A percentile compares a stretch with the other conserved stretches of the same genome.
These are phyloP conservation scores for Trichoderma arundinaceum DNA, from an alignment of 2,329 filamentous ascomycete species.

Conservation along the genomic window DNA sequence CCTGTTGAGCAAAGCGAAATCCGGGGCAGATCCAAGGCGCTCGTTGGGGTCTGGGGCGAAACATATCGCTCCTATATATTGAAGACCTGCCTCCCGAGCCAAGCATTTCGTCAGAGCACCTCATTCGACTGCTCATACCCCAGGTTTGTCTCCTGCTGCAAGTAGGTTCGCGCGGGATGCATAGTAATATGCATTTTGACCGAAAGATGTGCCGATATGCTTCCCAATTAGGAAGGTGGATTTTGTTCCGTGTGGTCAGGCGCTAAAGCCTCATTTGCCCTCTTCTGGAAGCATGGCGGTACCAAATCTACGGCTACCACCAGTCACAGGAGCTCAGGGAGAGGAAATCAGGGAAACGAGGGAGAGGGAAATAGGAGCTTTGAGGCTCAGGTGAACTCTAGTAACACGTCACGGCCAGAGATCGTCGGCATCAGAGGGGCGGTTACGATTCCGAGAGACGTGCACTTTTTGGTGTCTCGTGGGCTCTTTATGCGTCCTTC, in stretches of 20 bases:
- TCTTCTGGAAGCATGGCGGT: constrained; percentile 17
- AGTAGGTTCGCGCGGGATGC: constrained; percentile 29
- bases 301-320: neutral
- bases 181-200: constrained; percentile 30
- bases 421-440: constrained; percentile 15
- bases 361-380: neutral
- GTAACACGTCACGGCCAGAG: neutral
- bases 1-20: constrained; percentile 13
- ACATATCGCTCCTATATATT: constrained; percentile 23
- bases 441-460: neutral
- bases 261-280: constrained; percentile 14
- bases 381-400: constrained; percentile 12
- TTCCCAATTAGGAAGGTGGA: constrained; percentile 28
- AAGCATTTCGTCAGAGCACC: constrained; percentile 1
- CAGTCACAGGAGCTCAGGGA: neutral
- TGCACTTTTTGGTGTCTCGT: neutral
- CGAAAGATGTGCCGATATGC: constrained; percentile 30
- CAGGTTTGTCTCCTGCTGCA: constrained; percentile 30
- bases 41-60: neutral
- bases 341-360: neutral
- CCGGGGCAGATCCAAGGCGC: constrained; percentile 16
- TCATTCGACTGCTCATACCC: constrained; percentile 28
- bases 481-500: neutral
- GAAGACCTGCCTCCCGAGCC: constrained; percentile 3
- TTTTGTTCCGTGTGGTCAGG: constrained; percentile 14